Base-by-base conservation (phyloP, 495 filamentous ascomycete species). In the Terfezia claveryi region DNA sequence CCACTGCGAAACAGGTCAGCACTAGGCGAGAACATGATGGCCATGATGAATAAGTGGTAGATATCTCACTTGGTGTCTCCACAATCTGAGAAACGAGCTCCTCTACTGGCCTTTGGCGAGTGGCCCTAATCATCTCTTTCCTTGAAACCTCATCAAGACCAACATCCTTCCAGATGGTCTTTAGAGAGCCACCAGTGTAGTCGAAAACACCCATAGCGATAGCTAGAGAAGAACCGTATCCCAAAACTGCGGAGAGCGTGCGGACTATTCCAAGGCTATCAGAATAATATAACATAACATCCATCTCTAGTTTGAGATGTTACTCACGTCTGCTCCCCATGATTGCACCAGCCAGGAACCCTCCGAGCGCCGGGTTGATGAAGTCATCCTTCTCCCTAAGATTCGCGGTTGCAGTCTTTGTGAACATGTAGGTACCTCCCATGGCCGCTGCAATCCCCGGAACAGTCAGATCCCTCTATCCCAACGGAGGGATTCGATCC, bases 361-460 rank as follows among this genome's bases (percentile, higher is more conserved):
- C 84, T 50, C 81, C 84, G 54, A 87, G 68, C 27, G 81, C 76
- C 46, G 76, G 69, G 67, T 86, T 87, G 60, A 66, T 78, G 62
- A 71, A 70, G 65, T 88, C 84, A 41, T 91, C 76, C 65, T 77
- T 81, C 67, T 82, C 76, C 54, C 85, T 75, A 46, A 91, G 70
- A 68, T 91, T 91, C 64, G 84, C 83, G 23, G 82, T 75, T 12
- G 81, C 81, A 53, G 69, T 73, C 62, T 73, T 75, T 51, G 80
- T 72, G 69, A 98, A 96, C 62, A 76, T 76, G 68, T 85, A 94
- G 52, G 79, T 75, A 60, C 80, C 79, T 55, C 83, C 83, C 70
- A 85, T 78, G n/a, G 81, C 83, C 64, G 80, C 87, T 93, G 58
- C 52, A 52, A 53, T 50, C 49, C 51, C 17, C n/a, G 36, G 9